Conservation (phyloP, 2,329 filamentous ascomycete species). For the Paecilomyces formosus region DNA sequence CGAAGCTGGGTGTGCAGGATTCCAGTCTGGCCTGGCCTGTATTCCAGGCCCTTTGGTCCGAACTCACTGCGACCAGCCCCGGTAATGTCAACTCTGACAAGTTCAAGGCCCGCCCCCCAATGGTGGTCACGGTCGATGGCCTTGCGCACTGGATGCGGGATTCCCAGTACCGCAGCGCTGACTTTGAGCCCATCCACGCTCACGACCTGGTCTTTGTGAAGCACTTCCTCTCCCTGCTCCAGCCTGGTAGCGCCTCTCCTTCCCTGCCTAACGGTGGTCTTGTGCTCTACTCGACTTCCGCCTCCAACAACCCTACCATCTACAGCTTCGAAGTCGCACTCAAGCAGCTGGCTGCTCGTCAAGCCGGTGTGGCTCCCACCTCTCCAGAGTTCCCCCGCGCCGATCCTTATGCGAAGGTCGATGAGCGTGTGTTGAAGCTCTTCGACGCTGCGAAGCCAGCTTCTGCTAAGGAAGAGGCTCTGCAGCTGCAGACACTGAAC, state of each 20-base stretch:
- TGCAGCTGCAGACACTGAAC: constrained; percentile 50
- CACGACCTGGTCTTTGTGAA: constrained; percentile 73
- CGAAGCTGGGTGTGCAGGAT: constrained; percentile 62
- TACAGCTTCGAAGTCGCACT: constrained; percentile 64
- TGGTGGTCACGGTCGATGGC: constrained; percentile 73
- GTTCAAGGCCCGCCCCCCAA: constrained; percentile 47
- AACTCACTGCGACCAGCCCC: constrained; percentile 54
- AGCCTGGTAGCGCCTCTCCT: constrained; percentile 24
- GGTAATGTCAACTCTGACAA: constrained; percentile 34
- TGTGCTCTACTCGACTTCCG: constrained; percentile 65
- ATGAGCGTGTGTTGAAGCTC: constrained; percentile 44
- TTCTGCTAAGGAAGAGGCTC: constrained; percentile 20
- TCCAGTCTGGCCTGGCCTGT: constrained; percentile 71
- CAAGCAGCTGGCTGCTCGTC: constrained; percentile 39
- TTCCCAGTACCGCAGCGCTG: constrained; percentile 65
- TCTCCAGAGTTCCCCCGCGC: constrained; percentile 38
- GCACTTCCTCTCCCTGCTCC: constrained; percentile 65
- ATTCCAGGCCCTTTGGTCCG: constrained; percentile 73
- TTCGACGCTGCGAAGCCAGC: constrained; percentile 23
- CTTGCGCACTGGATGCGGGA: constrained; percentile 73
- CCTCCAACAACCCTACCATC: constrained; percentile 59
- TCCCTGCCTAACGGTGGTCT: constrained; percentile 65
- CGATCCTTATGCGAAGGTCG: constrained; percentile 46
- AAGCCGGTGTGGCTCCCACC: constrained; percentile 26
- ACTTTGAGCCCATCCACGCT: constrained; percentile 70